These are phyloP conservation scores for Rutstroemia sydowiana DNA, from an alignment of 2,329 filamentous ascomycete genomes.

Conservation along the genomic window DNA sequence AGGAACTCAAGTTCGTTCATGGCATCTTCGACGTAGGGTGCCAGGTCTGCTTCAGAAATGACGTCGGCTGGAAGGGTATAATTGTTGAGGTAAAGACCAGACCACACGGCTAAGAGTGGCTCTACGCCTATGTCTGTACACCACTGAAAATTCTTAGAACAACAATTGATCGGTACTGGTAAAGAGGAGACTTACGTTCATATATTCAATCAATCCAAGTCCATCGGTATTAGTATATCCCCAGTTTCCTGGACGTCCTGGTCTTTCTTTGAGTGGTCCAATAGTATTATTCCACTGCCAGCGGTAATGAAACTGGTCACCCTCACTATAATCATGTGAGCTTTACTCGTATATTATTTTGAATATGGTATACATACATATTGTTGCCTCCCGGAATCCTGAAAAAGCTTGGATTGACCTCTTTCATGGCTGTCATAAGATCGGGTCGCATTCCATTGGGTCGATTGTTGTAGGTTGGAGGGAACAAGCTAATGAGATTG, in stretches of 20 bases:
- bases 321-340: conserved; percentile 18
- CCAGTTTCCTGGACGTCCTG: conserved; percentile 37
- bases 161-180: background rate
- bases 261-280: conserved; percentile 32
- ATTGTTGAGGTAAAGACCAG: conserved; percentile 37
- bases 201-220: conserved; percentile 44
- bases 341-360: conserved; percentile 1
- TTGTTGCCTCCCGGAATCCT: conserved; percentile 61
- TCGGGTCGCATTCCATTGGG: conserved; percentile 50
- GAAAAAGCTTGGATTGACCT: conserved; percentile 47
- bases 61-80: conserved; percentile 33
- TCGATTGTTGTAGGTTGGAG: conserved; percentile 49
- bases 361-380: conserved; percentile 31
- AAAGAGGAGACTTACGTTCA: conserved; percentile 25
- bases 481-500: conserved; percentile 52
- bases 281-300: conserved; percentile 36
- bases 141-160: conserved; percentile 29
- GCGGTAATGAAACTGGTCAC: conserved; percentile 18
- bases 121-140: conserved; percentile 41
- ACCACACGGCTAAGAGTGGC: conserved; percentile 41
- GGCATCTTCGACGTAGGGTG: conserved; percentile 40
- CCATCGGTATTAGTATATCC: conserved; percentile 37
- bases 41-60: conserved; percentile 36
- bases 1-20: conserved; percentile 47
- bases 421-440: conserved; percentile 44